These are phyloP conservation scores for Neofusicoccum kwambonambiense DNA, from an alignment of 2,329 filamentous ascomycete species.

Conservation along the genomic window DNA sequence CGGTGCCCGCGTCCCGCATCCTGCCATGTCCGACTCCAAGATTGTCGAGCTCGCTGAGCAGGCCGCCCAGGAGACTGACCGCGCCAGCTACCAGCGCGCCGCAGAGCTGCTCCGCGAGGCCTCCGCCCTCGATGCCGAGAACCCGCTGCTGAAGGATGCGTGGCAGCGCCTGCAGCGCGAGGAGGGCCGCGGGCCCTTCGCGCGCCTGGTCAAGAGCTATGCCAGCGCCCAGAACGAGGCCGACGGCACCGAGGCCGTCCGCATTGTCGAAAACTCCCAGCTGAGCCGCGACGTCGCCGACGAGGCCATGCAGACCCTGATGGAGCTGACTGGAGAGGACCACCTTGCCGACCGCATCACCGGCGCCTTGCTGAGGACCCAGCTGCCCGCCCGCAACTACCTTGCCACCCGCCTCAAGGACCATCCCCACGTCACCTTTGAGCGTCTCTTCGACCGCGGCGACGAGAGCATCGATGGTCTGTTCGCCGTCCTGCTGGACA, in stretches of 20 bases:
- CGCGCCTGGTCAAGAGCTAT: constrained; percentile 36
- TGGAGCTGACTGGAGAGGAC: constrained; percentile 42
- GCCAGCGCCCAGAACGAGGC: constrained; percentile 35
- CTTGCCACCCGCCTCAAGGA: constrained; percentile 39
- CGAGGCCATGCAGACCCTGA: constrained; percentile 43
- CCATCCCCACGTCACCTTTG: constrained; percentile 44
- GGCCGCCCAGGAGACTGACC: constrained; percentile 21
- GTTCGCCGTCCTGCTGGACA: constrained; percentile 43
- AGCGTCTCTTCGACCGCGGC: constrained; percentile 45
- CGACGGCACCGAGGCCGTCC: constrained; percentile 41
- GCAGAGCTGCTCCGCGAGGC: constrained; percentile 45
- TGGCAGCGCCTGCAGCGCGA: constrained; percentile 42
- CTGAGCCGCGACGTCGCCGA: constrained; percentile 40
- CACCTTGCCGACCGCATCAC: constrained; percentile 42
- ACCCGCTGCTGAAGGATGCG: constrained; percentile 40
- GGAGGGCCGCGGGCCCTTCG: constrained; percentile 35
- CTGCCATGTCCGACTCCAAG: constrained; percentile 15
- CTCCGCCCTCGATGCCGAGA: constrained; percentile 42
- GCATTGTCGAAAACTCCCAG: constrained; percentile 25
- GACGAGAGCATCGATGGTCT: constrained; percentile 47
- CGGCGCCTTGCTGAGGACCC: constrained; percentile 35
- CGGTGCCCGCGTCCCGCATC: neutral
- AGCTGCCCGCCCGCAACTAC: constrained; percentile 37
- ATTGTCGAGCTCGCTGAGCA: constrained; percentile 15
- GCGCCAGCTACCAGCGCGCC: constrained; percentile 37